These are phyloP conservation scores for Sabuloglossum arenarium DNA, from an alignment of 495 filamentous ascomycete genomes.

Conservation along the genomic window DNA sequence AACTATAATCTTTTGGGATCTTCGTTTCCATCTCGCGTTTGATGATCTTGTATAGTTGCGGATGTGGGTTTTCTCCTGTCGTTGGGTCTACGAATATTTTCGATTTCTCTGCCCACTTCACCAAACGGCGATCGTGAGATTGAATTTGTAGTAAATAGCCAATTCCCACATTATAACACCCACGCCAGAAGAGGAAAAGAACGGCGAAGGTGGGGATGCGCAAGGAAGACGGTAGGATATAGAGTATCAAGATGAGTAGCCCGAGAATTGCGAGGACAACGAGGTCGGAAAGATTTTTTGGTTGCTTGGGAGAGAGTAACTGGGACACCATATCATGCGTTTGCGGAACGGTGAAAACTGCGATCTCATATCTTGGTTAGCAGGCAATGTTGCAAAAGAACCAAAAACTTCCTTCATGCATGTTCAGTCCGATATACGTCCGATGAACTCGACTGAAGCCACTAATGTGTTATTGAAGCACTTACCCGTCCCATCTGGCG, in stretches of 20 bases:
- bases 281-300: slow-evolving; percentile 79
- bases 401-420: background rate
- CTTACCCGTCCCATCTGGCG: slow-evolving; percentile 75
- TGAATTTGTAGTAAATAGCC: slow-evolving; percentile 76
- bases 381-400: background rate
- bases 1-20: slow-evolving; percentile 82
- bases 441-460: background rate
- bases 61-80: slow-evolving; percentile 59
- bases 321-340: slow-evolving; percentile 99
- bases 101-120: slow-evolving; percentile 71
- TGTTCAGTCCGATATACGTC: background rate
- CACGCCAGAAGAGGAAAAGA: slow-evolving; percentile 80
- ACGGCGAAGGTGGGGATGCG: slow-evolving; percentile 57
- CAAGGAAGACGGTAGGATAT: slow-evolving; percentile 39
- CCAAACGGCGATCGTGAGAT: slow-evolving; percentile 67
- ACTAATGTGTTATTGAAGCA: slow-evolving; percentile 3
- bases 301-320: slow-evolving; percentile 79
- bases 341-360: slow-evolving; percentile 88
- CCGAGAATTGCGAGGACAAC: slow-evolving; percentile 65
- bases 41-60: slow-evolving; percentile 58
- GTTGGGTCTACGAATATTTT: slow-evolving; percentile 70
- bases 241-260: slow-evolving; percentile 49
- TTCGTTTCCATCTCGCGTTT: slow-evolving; percentile 84
- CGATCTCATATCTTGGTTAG: background rate
- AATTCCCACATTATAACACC: slow-evolving; percentile 82